These are phyloP conservation scores for Lobosporangium transversale DNA, from an alignment of 192 early-diverging fungal genomes.

Conservation along the genomic window DNA sequence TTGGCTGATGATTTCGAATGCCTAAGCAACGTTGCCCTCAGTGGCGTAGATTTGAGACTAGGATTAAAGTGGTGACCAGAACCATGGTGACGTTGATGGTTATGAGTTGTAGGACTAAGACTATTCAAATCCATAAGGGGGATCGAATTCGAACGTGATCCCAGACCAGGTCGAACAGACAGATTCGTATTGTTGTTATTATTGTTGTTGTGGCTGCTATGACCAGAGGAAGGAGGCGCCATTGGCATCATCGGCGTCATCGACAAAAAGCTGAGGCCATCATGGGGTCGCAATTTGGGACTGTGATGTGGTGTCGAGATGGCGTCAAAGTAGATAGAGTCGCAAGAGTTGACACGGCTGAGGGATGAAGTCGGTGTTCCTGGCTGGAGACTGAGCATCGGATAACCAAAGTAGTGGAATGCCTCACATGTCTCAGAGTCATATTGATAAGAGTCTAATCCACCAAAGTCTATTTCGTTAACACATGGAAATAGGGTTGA, in stretches of 20 bases:
- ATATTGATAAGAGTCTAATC: conserved; percentile 26
- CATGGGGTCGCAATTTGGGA: conserved; percentile 45
- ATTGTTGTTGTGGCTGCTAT: not conserved
- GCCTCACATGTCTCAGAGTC: conserved; percentile 43
- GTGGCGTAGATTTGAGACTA: conserved; percentile 19
- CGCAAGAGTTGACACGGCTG: conserved; percentile 51
- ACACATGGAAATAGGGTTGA: not conserved
- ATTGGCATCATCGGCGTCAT: conserved; percentile 53
- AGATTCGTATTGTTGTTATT: not conserved
- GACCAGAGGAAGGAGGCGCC: conserved; percentile 36
- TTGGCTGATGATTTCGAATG: conserved; percentile 42
- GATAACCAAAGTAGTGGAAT: conserved; percentile 52
- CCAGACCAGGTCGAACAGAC: conserved; percentile 13
- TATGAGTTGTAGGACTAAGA: not conserved
- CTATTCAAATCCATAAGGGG: conserved; percentile 37
- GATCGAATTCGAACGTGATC: conserved; percentile 44
- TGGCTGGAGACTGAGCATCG: conserved; percentile 22
- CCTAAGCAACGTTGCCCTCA: conserved; percentile 32
- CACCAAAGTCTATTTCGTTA: conserved; percentile 51
- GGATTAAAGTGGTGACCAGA: no score
- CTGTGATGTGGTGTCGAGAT: conserved; percentile 42
- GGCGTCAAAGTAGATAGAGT: conserved; percentile 50
- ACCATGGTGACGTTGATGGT: not conserved
- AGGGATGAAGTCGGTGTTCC: conserved; percentile 36
- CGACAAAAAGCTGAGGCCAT: conserved; percentile 43